These are phyloP conservation scores for Xylaria digitata DNA, from an alignment of 2,329 filamentous ascomycete genomes.

Conservation along the genomic window DNA sequence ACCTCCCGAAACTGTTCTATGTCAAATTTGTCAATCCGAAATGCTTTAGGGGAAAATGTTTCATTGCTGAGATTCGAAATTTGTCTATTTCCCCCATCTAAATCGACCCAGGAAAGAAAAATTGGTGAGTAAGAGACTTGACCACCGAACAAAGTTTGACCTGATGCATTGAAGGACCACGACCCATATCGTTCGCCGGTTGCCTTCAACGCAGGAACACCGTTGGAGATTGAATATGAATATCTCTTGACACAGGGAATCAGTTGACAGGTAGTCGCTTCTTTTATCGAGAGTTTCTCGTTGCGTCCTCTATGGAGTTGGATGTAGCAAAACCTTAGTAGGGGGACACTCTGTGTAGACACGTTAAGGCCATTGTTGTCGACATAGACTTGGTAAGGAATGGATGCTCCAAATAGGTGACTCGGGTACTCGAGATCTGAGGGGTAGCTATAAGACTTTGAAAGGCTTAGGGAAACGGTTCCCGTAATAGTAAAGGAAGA, in stretches of 20 bases:
- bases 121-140: too few relatives aligned
- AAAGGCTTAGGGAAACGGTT: too few relatives aligned
- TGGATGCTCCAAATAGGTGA: too few relatives aligned
- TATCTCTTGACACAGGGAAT: constrained; percentile 27
- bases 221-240: constrained; percentile 17
- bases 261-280: constrained; percentile 17
- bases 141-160: too few relatives aligned
- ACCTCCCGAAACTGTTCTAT: not conserved
- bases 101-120: constrained; percentile 3
- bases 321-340: constrained; percentile 16
- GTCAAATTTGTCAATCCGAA: too few relatives aligned
- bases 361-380: not conserved
- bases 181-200: constrained; percentile 14
- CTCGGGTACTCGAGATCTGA: too few relatives aligned
- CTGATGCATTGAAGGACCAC: constrained; percentile 19
- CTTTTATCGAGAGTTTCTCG: not conserved
- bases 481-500: too few relatives aligned
- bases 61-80: not conserved
- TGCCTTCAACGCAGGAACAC: constrained; percentile 2
- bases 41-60: not conserved
- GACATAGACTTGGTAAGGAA: not conserved
- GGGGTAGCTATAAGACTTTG: too few relatives aligned
- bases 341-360: not conserved
- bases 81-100: not conserved
- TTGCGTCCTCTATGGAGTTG: not conserved